Evolutionary conservation across 2,329 filamentous ascomycete genomes (phyloP), one percentile per base, ranked within the genome.

Genomic region (Epichloe festucae): DNA sequence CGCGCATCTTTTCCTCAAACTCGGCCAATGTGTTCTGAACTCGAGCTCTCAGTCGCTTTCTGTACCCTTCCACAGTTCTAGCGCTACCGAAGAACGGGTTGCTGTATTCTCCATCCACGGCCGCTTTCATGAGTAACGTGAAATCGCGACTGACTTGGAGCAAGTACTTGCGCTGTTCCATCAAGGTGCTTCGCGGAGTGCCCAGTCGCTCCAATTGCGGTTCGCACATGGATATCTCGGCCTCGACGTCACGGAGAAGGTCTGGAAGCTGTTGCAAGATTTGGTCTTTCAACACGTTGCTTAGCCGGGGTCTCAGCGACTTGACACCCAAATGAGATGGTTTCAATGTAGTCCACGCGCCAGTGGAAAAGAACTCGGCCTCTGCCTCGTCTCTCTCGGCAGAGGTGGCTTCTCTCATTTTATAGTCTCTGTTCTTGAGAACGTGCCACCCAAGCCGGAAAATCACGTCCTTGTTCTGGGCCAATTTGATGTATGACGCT

Each of bases 371-470:
- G 58, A 78, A 78, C 0, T 58, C 50, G 0, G 53, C 53, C 55
- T 79, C 74, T 0, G 62, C 54, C 0, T 56, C 53, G 36, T 77
- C 67, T 0, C 75, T 68, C 48, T 69, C 56, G 2, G 56, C 55
- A 44, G 60, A 52, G 4, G 64, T 59, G 50, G 56, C 57, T 12
- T 58, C n/a, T 38, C 65, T 55, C n/a, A 57, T 63, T 51, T 71
- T 65, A 14, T 63, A 73, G 17, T 50, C 43, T 3, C 51, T 35
- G 54, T 78, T 78, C 35, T 66, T 68, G 2, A 79, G 60, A 0
- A 77, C 70, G 51, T 79, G 75, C 74, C 75, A 81, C 0, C 76
- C 76, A 0, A 78, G 70, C 0, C 66, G 61, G 19, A 79, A 72
- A 4, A 69, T 59, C 0, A 75, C 66, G 10, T 77, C 68, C 2